Percentiles rank a stretch among this genome's conserved stretches.
These are phyloP conservation scores for Pulveroboletus ravenelii DNA, from an alignment of 768 basidiomycete species.

Conservation along the genomic window DNA sequence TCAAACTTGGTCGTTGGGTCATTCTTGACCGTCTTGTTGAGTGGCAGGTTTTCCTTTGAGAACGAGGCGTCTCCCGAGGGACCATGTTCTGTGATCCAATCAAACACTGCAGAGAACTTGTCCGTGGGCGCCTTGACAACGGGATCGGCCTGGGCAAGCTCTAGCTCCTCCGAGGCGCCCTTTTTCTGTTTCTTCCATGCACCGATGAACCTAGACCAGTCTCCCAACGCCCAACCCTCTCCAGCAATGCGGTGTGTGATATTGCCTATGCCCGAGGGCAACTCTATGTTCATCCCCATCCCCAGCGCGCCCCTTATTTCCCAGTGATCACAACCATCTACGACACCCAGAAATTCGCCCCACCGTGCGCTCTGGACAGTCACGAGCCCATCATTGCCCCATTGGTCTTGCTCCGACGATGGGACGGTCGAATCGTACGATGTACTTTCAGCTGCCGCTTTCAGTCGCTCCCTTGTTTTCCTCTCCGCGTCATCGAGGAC, in stretches of 20 bases:
- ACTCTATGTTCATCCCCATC: conserved; percentile 58
- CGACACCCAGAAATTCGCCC: conserved; percentile 90
- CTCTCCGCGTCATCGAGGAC: conserved; percentile 84
- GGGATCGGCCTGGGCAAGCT: conserved; percentile 40
- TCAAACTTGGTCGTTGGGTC: conserved; percentile 67
- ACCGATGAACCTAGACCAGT: conserved; percentile 60
- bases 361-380: conserved; percentile 89
- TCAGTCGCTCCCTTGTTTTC: conserved; percentile 44
- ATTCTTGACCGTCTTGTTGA: conserved; percentile 32
- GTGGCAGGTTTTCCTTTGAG: conserved; percentile 14
- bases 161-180: conserved; percentile 32
- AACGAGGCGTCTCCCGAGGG: conserved; percentile 32
- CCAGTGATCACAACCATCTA: conserved; percentile 96
- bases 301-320: conserved; percentile 88
- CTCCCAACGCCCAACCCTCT: conserved; percentile 42
- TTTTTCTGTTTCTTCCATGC: conserved; percentile 58
- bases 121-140: conserved; percentile 65
- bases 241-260: conserved; percentile 32
- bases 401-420: conserved; percentile 49
- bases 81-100: conserved; percentile 75
- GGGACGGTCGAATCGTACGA: conserved; percentile 23
- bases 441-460: conserved; percentile 18
- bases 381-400: conserved; percentile 92
- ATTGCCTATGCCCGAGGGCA: conserved; percentile 47
- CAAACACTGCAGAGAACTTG: conserved; percentile 67